phyloP scores from a whole-genome alignment of 495 filamentous ascomycete species.

The Aspergillus asperescens region DNA sequence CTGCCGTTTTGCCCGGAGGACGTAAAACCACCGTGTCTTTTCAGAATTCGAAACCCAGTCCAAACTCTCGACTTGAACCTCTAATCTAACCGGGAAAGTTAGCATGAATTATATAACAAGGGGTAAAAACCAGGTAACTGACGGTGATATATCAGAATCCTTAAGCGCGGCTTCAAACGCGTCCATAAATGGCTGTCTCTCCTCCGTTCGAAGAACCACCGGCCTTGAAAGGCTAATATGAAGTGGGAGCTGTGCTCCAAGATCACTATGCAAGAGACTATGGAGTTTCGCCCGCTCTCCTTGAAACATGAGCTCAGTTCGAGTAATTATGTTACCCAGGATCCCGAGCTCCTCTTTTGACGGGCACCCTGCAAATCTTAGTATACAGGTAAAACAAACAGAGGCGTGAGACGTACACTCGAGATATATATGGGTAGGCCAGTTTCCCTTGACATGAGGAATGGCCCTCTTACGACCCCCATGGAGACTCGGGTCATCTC shows the following conservation, averaged over 20 bases:
- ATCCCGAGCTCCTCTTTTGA: constrained; percentile 47
- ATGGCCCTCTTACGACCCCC: constrained; percentile 73
- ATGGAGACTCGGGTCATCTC: constrained; percentile 80
- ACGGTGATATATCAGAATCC: constrained; percentile 43
- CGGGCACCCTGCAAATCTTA: constrained; percentile 62
- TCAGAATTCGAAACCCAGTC: constrained; percentile 72
- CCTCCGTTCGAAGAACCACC: constrained; percentile 57
- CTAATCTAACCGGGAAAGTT: constrained; percentile 40
- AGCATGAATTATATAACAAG: not conserved
- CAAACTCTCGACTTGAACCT: constrained; percentile 38
- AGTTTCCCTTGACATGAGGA: constrained; percentile 84
- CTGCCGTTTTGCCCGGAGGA: constrained; percentile 54
- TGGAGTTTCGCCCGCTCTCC: constrained; percentile 29
- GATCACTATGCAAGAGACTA: constrained; percentile 66
- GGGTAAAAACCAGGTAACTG: constrained; percentile 16
- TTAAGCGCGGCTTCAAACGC: constrained; percentile 30
- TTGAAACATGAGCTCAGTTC: constrained; percentile 24
- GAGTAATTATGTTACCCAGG: constrained; percentile 49
- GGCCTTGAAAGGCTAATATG: constrained; percentile 87
- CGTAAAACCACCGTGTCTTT: constrained; percentile 79
- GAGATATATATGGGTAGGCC: constrained; percentile 88
- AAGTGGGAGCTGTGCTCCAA: constrained; percentile 73
- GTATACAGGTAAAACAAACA: constrained; percentile 10
- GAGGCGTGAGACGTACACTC: constrained; percentile 63
- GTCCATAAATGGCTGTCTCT: constrained; percentile 59